Conservation (phyloP, 2,329 filamentous ascomycete genomes). For the Fusarium camptoceras region DNA sequence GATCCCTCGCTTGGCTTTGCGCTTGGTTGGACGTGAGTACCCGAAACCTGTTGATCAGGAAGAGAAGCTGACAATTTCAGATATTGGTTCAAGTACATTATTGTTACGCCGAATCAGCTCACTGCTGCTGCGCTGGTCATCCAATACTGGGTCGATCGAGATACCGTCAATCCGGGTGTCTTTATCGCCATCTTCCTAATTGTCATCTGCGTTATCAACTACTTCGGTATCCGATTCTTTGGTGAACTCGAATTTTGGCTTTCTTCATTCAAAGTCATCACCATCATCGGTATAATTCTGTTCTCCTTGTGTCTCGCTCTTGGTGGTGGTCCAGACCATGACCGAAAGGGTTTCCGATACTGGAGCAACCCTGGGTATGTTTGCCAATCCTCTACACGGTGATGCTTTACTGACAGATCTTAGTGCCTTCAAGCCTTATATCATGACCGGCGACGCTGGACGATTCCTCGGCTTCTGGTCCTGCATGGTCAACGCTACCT, state of each 20-base stretch:
- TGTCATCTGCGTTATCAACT: conserved; percentile 73
- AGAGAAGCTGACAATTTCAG: conserved; percentile 46
- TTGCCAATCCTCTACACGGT: fast-evolving
- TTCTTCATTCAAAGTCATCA: conserved; percentile 74
- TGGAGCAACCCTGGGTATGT: conserved; percentile 67
- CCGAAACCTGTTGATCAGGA: background rate
- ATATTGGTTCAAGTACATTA: conserved; percentile 83
- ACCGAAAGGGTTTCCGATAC: conserved; percentile 73
- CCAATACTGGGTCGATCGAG: conserved; percentile 76
- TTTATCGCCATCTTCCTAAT: conserved; percentile 80
- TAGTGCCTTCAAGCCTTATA: conserved; percentile 53
- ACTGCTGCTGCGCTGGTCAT: conserved; percentile 85
- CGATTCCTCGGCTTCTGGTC: conserved; percentile 75
- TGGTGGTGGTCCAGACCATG: conserved; percentile 73
- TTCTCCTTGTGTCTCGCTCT: conserved; percentile 72
- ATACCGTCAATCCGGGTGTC: conserved; percentile 79
- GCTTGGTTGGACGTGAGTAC: conserved; percentile 74
- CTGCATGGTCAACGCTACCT: conserved; percentile 80
- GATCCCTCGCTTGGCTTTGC: conserved; percentile 85
- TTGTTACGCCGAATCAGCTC: conserved; percentile 85
- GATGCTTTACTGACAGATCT: background rate
- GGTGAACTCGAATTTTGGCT: conserved; percentile 74
- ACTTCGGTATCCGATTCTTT: conserved; percentile 75
- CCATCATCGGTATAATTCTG: conserved; percentile 74
- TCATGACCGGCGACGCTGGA: conserved; percentile 52